These are phyloP conservation scores for Magnusiomyces paraingens DNA, from an alignment of 1,139 yeast species.

Conservation along the genomic window DNA sequence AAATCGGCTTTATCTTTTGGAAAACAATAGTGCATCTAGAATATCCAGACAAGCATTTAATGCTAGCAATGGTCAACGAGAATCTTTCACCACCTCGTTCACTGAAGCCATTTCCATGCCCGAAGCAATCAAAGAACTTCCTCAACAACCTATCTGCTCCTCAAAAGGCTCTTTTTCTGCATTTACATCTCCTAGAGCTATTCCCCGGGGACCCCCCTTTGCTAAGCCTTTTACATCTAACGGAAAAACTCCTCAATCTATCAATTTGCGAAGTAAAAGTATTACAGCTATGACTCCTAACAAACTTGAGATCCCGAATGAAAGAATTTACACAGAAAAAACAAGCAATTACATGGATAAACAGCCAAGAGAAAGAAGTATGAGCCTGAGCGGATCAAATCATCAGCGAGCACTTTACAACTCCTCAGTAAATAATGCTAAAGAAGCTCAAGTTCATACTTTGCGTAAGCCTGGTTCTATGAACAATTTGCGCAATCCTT, in stretches of 20 bases:
- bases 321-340: too few species aligned
- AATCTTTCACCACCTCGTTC: constrained; percentile 1
- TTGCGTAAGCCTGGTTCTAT: background rate
- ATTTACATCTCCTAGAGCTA: background rate
- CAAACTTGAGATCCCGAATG: too few species aligned
- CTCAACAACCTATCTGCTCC: too few species aligned
- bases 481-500: background rate
- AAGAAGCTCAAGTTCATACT: background rate
- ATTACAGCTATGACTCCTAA: too few species aligned
- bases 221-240: background rate
- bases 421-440: too few species aligned
- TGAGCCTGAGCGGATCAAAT: too few species aligned
- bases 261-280: too few species aligned
- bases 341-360: too few species aligned
- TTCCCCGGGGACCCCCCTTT: background rate
- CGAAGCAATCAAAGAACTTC: background rate
- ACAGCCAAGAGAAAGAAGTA: too few species aligned
- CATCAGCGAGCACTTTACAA: too few species aligned
- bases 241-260: too few species aligned
- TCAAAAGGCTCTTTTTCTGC: background rate
- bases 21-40: background rate
- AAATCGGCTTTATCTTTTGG: background rate
- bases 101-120: constrained; percentile 6
- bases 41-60: background rate
- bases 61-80: background rate